These are phyloP conservation scores for Thelonectria olida DNA, from an alignment of 2,329 filamentous ascomycete genomes.

Conservation along the genomic window DNA sequence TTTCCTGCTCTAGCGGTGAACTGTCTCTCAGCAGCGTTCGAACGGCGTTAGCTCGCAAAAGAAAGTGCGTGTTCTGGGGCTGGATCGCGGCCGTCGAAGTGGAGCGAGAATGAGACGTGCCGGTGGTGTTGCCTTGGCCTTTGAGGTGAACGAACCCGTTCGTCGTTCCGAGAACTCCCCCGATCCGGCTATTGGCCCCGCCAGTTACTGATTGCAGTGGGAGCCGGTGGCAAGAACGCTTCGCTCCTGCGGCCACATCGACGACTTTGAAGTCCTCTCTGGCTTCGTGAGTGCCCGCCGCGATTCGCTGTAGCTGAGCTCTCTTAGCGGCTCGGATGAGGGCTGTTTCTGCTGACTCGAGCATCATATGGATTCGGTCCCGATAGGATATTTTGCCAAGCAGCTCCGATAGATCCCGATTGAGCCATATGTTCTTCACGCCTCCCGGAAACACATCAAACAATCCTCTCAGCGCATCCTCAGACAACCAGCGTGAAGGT, in stretches of 20 bases:
- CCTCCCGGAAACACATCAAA: constrained; percentile 98
- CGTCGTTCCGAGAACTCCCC: background rate
- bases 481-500: constrained; percentile 87
- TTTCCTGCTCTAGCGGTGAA: constrained; percentile 52
- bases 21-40: constrained; percentile 59
- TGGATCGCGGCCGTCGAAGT: background rate
- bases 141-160: background rate
- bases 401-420: constrained; percentile 85
- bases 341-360: constrained; percentile 86
- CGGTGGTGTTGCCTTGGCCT: background rate
- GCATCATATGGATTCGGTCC: constrained; percentile 72
- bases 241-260: background rate
- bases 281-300: no score
- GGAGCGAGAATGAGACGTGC: background rate
- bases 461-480: constrained; percentile 81
- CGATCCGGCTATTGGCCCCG: background rate
- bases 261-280: no score
- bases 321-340: constrained; percentile 84
- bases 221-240: background rate
- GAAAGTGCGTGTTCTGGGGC: background rate
- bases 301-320: constrained; percentile 62
- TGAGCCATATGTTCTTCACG: constrained; percentile 96
- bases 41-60: constrained; percentile 56
- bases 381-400: constrained; percentile 84
- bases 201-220: background rate